Evolutionary conservation across 2,329 filamentous ascomycete species (phyloP).

Genomic region (Chrysoporthe deuterocubensis): DNA sequence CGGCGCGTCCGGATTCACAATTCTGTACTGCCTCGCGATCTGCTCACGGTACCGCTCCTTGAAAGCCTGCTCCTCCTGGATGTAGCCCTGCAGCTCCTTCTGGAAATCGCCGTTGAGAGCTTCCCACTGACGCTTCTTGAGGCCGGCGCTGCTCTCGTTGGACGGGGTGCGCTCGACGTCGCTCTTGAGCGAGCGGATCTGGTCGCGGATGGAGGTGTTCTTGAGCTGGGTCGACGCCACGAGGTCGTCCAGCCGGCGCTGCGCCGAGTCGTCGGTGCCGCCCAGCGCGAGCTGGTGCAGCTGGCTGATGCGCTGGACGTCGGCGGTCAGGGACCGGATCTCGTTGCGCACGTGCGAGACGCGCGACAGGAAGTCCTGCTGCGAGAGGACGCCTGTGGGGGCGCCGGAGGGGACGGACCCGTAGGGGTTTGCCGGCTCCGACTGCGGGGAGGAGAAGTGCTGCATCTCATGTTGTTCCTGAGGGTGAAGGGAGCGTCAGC

Average conservation of each 20-base stretch:
- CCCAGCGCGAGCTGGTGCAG: constrained; percentile 74
- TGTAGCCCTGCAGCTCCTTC: constrained; percentile 71
- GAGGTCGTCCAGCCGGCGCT: constrained; percentile 66
- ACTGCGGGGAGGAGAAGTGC: constrained; percentile 44
- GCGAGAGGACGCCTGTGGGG: constrained; percentile 52
- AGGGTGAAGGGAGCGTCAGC: constrained; percentile 7
- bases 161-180: constrained; percentile 65
- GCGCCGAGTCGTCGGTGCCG: constrained; percentile 62
- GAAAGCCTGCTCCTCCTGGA: constrained; percentile 73
- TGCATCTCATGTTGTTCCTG: constrained; percentile 60
- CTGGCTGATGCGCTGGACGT: constrained; percentile 69
- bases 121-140: constrained; percentile 72
- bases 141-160: constrained; percentile 59
- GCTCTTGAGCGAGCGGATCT: constrained; percentile 75
- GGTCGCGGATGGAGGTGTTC: constrained; percentile 77
- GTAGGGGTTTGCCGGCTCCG: constrained; percentile 34
- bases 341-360: constrained; percentile 69
- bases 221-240: constrained; percentile 72
- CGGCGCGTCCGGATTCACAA: constrained; percentile 80
- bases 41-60: constrained; percentile 74
- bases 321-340: constrained; percentile 67
- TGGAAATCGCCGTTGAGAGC: constrained; percentile 74
- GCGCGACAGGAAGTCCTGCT: constrained; percentile 70
- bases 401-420: constrained; percentile 12
- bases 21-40: constrained; percentile 78